A percentile compares a stretch with the other conserved stretches of the same genome.
phyloP scores from a whole-genome alignment of 768 basidiomycete species.

The Cystobasidium ongulense region DNA sequence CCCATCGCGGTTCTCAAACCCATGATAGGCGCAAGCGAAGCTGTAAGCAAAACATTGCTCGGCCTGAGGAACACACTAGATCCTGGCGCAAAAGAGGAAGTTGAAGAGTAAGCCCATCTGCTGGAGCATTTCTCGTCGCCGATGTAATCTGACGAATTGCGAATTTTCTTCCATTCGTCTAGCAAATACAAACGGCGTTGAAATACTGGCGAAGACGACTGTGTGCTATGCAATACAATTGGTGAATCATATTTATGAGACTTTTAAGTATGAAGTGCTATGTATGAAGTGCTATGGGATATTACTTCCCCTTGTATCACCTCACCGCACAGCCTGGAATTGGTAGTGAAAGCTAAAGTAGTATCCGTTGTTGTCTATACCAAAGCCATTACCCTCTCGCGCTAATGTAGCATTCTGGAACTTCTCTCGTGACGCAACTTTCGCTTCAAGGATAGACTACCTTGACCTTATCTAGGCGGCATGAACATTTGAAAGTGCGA shows the following conservation, averaged over 20 bases:
- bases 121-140: neutral
- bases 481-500: too few relatives aligned
- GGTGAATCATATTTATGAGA: too few relatives aligned
- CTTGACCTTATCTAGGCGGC: too few relatives aligned
- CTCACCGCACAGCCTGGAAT: too few relatives aligned
- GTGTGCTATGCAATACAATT: too few relatives aligned
- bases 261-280: too few relatives aligned
- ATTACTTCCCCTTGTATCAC: too few relatives aligned
- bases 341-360: too few relatives aligned
- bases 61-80: conserved; percentile 90
- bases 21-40: conserved; percentile 96
- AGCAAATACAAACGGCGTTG: conserved; percentile 12
- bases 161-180: neutral
- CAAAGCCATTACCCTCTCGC: too few relatives aligned
- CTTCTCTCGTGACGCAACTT: too few relatives aligned
- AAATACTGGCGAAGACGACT: neutral
- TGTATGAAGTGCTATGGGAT: neutral
- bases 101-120: neutral
- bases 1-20: conserved; percentile 95
- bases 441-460: too few relatives aligned
- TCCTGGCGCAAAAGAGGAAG: conserved; percentile 48
- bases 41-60: conserved; percentile 86
- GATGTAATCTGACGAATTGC: neutral
- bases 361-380: neutral
- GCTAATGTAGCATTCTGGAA: neutral